Percentiles rank a stretch among this genome's conserved stretches.
These are phyloP conservation scores for Pestalotiopsis sp. DNA, from an alignment of 2,329 filamentous ascomycete genomes.

Conservation along the genomic window DNA sequence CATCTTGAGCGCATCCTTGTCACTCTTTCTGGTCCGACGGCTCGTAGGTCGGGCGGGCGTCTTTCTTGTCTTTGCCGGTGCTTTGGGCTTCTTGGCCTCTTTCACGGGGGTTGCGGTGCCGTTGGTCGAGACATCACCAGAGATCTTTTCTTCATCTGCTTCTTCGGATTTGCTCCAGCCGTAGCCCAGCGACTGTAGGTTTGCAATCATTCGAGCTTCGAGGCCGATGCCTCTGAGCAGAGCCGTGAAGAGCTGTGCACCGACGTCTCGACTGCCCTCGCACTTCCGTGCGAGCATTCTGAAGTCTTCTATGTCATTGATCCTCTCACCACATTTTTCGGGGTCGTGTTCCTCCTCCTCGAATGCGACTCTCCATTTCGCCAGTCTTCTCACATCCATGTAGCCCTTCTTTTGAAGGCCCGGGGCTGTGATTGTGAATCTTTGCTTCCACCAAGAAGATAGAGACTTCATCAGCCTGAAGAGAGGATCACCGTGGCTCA, in stretches of 20 bases:
- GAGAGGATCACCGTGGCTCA: constrained; percentile 82
- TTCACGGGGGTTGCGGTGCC: constrained; percentile 15
- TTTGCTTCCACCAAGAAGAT: constrained; percentile 85
- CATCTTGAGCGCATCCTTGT: constrained; percentile 28
- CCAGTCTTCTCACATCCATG: constrained; percentile 73
- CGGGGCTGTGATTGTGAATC: constrained; percentile 76
- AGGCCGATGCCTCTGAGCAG: constrained; percentile 79
- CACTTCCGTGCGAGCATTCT: constrained; percentile 68
- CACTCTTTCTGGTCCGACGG: constrained; percentile 24
- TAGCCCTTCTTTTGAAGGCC: constrained; percentile 90
- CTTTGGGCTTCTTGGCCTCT: constrained; percentile 15
- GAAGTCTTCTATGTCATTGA: constrained; percentile 69
- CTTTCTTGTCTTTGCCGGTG: constrained; percentile 21
- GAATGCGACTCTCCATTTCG: constrained; percentile 73
- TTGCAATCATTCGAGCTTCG: constrained; percentile 82
- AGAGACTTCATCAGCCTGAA: constrained; percentile 75
- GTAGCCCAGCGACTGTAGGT: constrained; percentile 83
- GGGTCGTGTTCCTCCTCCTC: constrained; percentile 63
- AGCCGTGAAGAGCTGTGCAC: constrained; percentile 87
- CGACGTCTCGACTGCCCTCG: constrained; percentile 83
- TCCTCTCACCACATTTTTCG: constrained; percentile 74
- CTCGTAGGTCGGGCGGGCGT: constrained; percentile 23
- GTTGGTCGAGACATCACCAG: constrained; percentile 16
- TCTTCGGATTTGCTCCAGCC: constrained; percentile 90
- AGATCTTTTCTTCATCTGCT: constrained; percentile 57